Evolutionary conservation across 768 basidiomycete genomes (phyloP), one percentile per base, ranked within the genome.

Genomic region (Boletellus ananas): DNA sequence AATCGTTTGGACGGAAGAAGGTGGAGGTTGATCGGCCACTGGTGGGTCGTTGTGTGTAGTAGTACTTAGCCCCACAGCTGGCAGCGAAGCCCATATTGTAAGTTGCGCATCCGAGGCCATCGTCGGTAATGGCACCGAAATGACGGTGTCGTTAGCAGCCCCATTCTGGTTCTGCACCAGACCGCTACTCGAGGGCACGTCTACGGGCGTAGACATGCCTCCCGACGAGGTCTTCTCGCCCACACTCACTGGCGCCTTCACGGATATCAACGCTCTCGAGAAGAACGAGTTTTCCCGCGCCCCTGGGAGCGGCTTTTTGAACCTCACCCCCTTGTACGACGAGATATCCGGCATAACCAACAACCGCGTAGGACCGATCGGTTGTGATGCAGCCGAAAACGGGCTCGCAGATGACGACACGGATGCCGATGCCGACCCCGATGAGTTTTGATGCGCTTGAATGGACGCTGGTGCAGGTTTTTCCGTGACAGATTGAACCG

Each of bases 291-390:
- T 59, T 12, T 58, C 57, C 6, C 57, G 34, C 21, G 25, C 36
- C 18, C 54, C 54, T 0, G 34, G 43, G 21, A 36, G 29, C 6
- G 53, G 37, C 7, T 64, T 57, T 39, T 50, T 66, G 41, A 59
- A 65, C 42, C 64, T 53, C 2, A 61, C 36, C 1, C 57, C 47
- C 39, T 49, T 51, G 45, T 59, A 66, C 29, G 18, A 55, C 17
- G 63, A 66, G 17, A 65, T 53, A 21, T 64, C 57, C 4, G 64
- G 64, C 34, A 66, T 55, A 4, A 47, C 41, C 16, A 66, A 7
- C 35, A 40, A n/a, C 12, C 48, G 31, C 18, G 41, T 0, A 12
- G 23, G 23, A 10, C 33, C 18, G 11, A 47, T 16, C 14, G 43
- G 29, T 35, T 50, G 53, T 13, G 52, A 47, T 6, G 27, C 34